Evolutionary conservation across 2,329 filamentous ascomycete genomes (phyloP).

Genomic region (Aspergillus persii): DNA sequence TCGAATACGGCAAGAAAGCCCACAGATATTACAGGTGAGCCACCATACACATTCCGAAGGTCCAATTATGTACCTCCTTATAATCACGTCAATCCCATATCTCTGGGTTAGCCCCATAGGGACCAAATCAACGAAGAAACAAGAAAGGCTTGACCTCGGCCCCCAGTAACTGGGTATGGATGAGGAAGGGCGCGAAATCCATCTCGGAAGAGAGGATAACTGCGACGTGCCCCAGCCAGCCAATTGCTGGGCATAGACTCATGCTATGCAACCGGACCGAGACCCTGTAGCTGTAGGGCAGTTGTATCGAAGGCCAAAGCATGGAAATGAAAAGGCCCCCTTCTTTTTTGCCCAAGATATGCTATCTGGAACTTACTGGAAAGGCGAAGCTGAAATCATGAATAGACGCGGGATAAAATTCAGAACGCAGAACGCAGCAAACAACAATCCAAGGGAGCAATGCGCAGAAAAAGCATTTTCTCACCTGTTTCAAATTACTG

Average conservation of each 20-base stretch:
- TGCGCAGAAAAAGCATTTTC: constrained; percentile 16
- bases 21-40: background rate
- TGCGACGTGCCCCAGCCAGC: constrained; percentile 13
- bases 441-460: constrained; percentile 2
- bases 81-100: constrained; percentile 34
- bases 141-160: constrained; percentile 17
- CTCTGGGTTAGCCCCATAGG: constrained; percentile 13
- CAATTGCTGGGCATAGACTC: constrained; percentile 1
- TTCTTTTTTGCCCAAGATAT: constrained; percentile 53
- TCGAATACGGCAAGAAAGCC: background rate
- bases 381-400: background rate
- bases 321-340: constrained; percentile 48
- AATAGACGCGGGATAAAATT: background rate
- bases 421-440: background rate
- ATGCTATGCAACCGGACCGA: background rate
- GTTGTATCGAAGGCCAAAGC: constrained; percentile 58
- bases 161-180: constrained; percentile 1
- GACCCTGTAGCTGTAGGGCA: constrained; percentile 50
- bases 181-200: constrained; percentile 29
- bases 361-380: background rate
- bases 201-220: constrained; percentile 38
- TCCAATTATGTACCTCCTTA: constrained; percentile 34
- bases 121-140: constrained; percentile 24
- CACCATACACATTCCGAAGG: background rate
- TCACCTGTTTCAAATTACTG: constrained; percentile 37